These are phyloP conservation scores for Penicillium sp. DNA, from an alignment of 2,329 filamentous ascomycete species.

Conservation along the genomic window DNA sequence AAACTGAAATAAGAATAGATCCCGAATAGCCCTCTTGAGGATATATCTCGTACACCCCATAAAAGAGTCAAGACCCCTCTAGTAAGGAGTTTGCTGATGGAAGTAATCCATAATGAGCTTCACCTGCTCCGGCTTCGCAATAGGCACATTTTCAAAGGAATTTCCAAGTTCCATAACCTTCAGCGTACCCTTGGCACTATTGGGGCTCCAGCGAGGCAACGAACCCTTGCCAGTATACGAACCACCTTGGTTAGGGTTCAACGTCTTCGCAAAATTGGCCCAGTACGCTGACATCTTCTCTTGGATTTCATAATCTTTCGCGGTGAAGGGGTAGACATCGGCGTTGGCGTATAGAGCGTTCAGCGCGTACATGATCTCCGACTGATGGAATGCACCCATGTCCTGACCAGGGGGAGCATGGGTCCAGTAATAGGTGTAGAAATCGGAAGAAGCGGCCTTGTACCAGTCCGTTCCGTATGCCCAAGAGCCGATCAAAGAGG, in stretches of 20 bases:
- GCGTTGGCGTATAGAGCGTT: constrained; percentile 42
- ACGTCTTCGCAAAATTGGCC: constrained; percentile 41
- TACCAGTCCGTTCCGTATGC: constrained; percentile 34
- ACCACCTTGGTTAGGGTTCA: constrained; percentile 30
- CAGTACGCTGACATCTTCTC: constrained; percentile 39
- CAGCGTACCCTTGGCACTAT: constrained; percentile 25
- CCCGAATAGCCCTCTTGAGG: too few relatives aligned
- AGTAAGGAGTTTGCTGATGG: constrained; percentile 24
- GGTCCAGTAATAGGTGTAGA: constrained; percentile 45
- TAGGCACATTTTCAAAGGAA: constrained; percentile 23
- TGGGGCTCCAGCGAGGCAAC: constrained; percentile 24
- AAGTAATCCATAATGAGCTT: constrained; percentile 29
- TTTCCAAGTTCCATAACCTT: constrained; percentile 29
- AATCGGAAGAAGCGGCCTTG: constrained; percentile 26
- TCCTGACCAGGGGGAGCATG: constrained; percentile 42
- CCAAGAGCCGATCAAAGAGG: constrained; percentile 31
- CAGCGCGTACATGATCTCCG: constrained; percentile 45
- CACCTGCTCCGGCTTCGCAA: constrained; percentile 23
- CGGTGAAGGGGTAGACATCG: constrained; percentile 29
- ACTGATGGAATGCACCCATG: constrained; percentile 42
- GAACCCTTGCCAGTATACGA: constrained; percentile 23
- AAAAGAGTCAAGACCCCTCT: neutral
- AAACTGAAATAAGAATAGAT: neutral
- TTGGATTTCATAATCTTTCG: constrained; percentile 33
- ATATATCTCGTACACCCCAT: too few relatives aligned